phyloP scores from a whole-genome alignment of 768 basidiomycete genomes.

The Collybiopsis luxurians region DNA sequence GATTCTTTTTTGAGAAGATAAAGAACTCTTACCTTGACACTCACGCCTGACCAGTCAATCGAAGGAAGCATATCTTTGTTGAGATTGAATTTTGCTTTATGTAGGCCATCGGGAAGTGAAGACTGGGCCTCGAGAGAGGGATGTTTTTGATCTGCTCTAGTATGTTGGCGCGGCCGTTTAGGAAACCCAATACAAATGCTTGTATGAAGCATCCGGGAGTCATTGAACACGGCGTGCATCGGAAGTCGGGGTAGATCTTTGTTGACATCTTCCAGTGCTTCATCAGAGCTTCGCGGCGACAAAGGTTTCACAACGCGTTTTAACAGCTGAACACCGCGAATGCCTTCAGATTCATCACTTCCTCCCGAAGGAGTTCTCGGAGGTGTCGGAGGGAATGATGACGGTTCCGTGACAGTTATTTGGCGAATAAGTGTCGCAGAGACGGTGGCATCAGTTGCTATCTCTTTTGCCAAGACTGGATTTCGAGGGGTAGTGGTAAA shows the following conservation, averaged over 20 bases:
- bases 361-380: constrained; percentile 44
- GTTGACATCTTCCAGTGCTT: constrained; percentile 24
- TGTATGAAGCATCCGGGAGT: constrained; percentile 45
- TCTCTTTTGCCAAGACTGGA: constrained; percentile 53
- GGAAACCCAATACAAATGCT: constrained; percentile 67
- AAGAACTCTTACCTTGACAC: constrained; percentile 50
- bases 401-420: constrained; percentile 47
- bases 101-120: constrained; percentile 65
- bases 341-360: constrained; percentile 38
- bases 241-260: constrained; percentile 44
- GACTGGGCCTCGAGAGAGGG: constrained; percentile 44
- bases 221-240: constrained; percentile 33
- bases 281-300: constrained; percentile 19
- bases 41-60: constrained; percentile 65
- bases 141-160: constrained; percentile 34
- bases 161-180: constrained; percentile 56
- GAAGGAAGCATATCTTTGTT: constrained; percentile 59
- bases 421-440: constrained; percentile 65
- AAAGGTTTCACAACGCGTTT: constrained; percentile 33
- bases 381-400: constrained; percentile 40
- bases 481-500: constrained; percentile 66
- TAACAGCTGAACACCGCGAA: constrained; percentile 26
- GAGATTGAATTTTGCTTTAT: constrained; percentile 55
- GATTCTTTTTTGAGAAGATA: neutral
- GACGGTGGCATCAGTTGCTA: constrained; percentile 68